Percentiles rank a stretch among this genome's conserved stretches.
Conservation (phyloP, 1,139 yeast genomes). For the Starmera stellimalicola region DNA sequence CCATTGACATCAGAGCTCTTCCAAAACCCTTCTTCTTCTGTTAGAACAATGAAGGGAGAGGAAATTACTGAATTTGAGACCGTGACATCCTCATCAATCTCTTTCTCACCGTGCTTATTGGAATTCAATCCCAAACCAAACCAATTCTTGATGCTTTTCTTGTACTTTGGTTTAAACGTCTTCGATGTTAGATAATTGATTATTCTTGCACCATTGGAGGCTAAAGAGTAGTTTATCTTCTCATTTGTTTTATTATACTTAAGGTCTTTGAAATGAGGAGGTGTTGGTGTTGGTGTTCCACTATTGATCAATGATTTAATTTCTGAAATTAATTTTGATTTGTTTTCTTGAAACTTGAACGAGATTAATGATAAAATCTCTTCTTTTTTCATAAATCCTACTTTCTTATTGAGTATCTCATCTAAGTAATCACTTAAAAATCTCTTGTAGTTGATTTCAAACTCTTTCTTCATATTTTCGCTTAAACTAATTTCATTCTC, state of each 20-base stretch:
- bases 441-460: constrained; percentile 9
- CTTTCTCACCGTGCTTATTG: background rate
- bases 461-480: constrained; percentile 3
- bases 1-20: constrained; percentile 17
- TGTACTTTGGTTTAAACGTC: constrained; percentile 12
- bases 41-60: constrained; percentile 16
- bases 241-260: background rate
- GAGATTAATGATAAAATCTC: constrained; percentile 14
- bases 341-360: constrained; percentile 15
- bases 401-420: constrained; percentile 9
- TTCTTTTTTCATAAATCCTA: constrained; percentile 15
- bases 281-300: background rate
- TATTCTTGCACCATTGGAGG: constrained; percentile 16
- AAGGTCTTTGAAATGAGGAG: background rate
- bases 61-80: constrained; percentile 1
- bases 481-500: constrained; percentile 1
- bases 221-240: constrained; percentile 14
- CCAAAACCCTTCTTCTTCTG: constrained; percentile 22
- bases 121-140: constrained; percentile 3
- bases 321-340: constrained; percentile 13
- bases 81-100: background rate
- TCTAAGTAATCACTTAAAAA: constrained; percentile 10
- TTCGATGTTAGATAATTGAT: constrained; percentile 16
- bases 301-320: constrained; percentile 6
- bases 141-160: background rate